Conservation (phyloP, 2,329 filamentous ascomycete genomes). For the Allantophomopsis cytisporea region DNA sequence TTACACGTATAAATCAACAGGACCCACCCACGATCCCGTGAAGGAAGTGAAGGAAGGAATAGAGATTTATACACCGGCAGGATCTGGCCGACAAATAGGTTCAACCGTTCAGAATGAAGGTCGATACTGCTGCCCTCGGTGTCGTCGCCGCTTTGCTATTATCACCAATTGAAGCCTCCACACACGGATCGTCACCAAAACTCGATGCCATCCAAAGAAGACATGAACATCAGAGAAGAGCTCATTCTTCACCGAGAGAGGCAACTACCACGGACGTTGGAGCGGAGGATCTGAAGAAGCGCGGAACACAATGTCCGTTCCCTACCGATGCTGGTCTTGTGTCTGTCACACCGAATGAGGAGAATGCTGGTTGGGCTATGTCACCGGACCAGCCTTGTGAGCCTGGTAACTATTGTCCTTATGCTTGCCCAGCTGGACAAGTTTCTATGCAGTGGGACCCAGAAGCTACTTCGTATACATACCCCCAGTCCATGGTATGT, state of each 20-base stretch:
- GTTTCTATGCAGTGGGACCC: constrained; percentile 73
- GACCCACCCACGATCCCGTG: neutral
- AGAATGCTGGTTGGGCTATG: constrained; percentile 70
- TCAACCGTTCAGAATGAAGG: constrained; percentile 31
- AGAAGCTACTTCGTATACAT: constrained; percentile 48
- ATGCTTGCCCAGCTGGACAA: constrained; percentile 63
- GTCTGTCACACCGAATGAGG: constrained; percentile 44
- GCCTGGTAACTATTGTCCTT: constrained; percentile 58
- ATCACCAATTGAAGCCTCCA: constrained; percentile 12
- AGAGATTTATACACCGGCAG: neutral
- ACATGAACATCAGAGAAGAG: constrained; percentile 11
- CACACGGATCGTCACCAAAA: constrained; percentile 11
- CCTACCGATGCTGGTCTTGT: constrained; percentile 55
- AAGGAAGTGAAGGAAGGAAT: neutral
- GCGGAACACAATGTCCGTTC: constrained; percentile 40
- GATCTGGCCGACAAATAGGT: neutral
- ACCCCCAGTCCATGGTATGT: constrained; percentile 60
- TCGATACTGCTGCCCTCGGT: constrained; percentile 34
- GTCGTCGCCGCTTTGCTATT: constrained; percentile 33
- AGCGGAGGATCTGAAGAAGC: constrained; percentile 10
- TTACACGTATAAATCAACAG: too few relatives aligned
- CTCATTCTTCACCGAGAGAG: constrained; percentile 9
- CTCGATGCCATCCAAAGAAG: constrained; percentile 12
- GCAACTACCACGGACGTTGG: constrained; percentile 5
- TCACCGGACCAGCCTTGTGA: constrained; percentile 59